A percentile compares a stretch with the other conserved stretches of the same genome.
These are phyloP conservation scores for Pistacia integerrima DNA, from an alignment of 345 rosid genomes.

Conservation along the genomic window DNA sequence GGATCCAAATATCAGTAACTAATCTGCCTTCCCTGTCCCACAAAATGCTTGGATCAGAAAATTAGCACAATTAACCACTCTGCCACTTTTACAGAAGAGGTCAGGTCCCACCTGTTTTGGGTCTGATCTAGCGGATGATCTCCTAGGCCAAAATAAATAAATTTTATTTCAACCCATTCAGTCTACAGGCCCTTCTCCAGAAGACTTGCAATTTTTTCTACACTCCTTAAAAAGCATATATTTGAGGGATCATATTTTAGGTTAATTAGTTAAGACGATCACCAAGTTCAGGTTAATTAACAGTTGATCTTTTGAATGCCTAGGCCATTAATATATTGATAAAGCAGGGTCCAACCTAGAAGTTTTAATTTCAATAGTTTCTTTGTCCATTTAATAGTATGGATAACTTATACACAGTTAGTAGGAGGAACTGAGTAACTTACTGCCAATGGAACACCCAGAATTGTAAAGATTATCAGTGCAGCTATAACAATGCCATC, in stretches of 20 bases:
- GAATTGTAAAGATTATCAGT: conserved; percentile 60
- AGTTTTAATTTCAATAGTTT: not conserved
- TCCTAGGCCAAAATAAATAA: conserved; percentile 6
- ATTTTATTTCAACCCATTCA: not conserved
- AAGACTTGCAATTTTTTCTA: not conserved
- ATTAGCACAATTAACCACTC: not conserved
- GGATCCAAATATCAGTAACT: not conserved
- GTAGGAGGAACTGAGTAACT: conserved; percentile 37
- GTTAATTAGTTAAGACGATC: conserved; percentile 5
- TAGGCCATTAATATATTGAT: not conserved
- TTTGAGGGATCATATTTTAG: not conserved
- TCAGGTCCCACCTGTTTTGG: conserved; percentile 3
- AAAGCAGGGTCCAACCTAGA: not conserved
- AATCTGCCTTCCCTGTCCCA: conserved; percentile 1
- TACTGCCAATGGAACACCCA: conserved; percentile 93
- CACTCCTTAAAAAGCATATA: not conserved
- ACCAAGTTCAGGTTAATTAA: conserved; percentile 9
- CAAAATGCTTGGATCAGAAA: conserved; percentile 7
- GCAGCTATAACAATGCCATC: conserved; percentile 71
- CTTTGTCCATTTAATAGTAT: not conserved
- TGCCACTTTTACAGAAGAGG: not conserved
- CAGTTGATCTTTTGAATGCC: conserved; percentile 4
- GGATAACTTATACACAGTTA: conserved; percentile 3
- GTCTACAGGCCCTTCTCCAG: not conserved
- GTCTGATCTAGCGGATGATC: conserved; percentile 8